These are phyloP conservation scores for Zasmidium citrigriseum DNA, from an alignment of 2,329 filamentous ascomycete species.

Conservation along the genomic window DNA sequence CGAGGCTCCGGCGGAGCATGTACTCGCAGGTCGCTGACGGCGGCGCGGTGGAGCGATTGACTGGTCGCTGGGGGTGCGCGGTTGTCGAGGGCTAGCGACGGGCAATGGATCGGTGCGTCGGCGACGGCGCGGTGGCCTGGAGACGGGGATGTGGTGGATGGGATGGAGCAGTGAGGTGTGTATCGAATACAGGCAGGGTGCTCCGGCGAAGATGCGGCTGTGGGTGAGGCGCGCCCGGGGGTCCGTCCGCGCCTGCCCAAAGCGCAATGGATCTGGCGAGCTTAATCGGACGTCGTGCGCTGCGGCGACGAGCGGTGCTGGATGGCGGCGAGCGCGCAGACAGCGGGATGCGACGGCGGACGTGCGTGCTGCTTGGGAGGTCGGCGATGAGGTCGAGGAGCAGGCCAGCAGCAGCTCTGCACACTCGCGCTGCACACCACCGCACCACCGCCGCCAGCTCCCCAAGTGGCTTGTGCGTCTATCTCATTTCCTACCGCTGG, in stretches of 20 bases:
- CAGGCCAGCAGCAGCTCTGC: neutral
- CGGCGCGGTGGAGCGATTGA: neutral
- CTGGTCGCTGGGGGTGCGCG: neutral
- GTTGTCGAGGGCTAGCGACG: neutral
- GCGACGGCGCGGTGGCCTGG: neutral
- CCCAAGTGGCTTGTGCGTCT: neutral
- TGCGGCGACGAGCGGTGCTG: neutral
- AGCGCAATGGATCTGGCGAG: neutral
- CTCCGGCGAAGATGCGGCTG: neutral
- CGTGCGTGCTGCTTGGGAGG: neutral
- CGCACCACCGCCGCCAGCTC: neutral
- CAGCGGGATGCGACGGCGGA: neutral
- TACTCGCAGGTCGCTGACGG: conserved; percentile 11
- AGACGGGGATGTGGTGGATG: neutral
- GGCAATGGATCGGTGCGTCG: neutral
- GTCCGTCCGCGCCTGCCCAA: neutral
- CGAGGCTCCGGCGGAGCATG: conserved; percentile 20
- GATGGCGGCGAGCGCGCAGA: neutral
- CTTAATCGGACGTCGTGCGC: neutral
- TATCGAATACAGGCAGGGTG: neutral
- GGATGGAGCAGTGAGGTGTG: neutral
- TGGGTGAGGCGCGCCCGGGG: neutral
- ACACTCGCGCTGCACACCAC: neutral
- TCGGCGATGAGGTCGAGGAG: conserved; percentile 11
- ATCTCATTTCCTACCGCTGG: neutral